phyloP scores from a whole-genome alignment of 2,329 filamentous ascomycete species.

The Aspergillus sojae region DNA sequence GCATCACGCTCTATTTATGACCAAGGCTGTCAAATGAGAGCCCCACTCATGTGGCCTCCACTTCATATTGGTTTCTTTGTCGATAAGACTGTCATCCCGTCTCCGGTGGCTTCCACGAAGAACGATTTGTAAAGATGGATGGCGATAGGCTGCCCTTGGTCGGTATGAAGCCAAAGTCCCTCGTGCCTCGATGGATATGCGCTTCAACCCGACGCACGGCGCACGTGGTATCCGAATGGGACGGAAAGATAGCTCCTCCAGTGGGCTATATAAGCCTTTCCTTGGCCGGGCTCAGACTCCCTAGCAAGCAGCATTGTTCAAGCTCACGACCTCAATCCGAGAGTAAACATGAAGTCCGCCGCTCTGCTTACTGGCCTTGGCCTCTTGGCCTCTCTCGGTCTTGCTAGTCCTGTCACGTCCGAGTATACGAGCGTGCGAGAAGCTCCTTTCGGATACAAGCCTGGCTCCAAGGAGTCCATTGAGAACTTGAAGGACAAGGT shows the following conservation, averaged over 20 bases:
- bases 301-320: background rate
- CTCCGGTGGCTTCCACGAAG: background rate
- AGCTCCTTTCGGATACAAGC: conserved; percentile 21
- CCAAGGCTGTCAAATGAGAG: background rate
- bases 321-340: background rate
- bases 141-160: background rate
- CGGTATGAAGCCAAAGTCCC: background rate
- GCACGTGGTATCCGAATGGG: background rate
- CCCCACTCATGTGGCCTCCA: background rate
- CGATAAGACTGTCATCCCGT: too few relatives aligned
- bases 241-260: background rate
- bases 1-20: background rate
- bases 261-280: background rate
- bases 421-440: conserved; percentile 1
- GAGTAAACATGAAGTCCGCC: background rate
- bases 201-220: background rate
- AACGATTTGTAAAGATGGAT: background rate
- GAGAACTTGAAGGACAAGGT: conserved; percentile 37
- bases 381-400: background rate
- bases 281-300: background rate
- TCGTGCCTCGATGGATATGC: background rate
- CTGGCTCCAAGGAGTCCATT: conserved; percentile 34
- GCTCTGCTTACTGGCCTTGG: background rate
- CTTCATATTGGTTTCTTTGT: background rate
- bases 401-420: background rate